phyloP scores from a whole-genome alignment of 1,139 yeast species.

The Blastobotrys arbuscula region DNA sequence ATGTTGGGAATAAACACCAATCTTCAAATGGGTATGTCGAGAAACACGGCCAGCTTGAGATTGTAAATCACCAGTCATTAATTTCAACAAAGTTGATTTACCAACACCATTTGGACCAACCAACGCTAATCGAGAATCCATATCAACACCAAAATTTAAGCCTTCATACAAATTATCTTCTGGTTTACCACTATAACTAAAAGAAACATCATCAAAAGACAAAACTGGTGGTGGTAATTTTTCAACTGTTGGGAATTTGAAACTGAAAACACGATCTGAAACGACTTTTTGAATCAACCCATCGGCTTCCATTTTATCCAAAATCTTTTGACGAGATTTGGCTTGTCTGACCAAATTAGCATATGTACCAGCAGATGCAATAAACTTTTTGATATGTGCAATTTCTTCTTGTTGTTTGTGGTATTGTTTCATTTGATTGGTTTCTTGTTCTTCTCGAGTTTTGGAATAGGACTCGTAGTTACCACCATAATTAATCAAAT shows the following conservation, averaged over 20 bases:
- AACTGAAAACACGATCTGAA: slow-evolving; percentile 87
- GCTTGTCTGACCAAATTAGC: slow-evolving; percentile 99
- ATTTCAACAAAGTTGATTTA: slow-evolving; percentile 89
- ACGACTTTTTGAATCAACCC: slow-evolving; percentile 93
- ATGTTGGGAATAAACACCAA: slow-evolving; percentile 98
- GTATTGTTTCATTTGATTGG: slow-evolving; percentile 98
- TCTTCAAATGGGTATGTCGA: slow-evolving; percentile 93
- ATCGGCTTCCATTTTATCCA: slow-evolving; percentile 99
- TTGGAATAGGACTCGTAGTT: slow-evolving; percentile 95
- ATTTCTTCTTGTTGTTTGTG: slow-evolving; percentile 98
- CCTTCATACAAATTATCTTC: slow-evolving; percentile 87
- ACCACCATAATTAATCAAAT: slow-evolving; percentile 85
- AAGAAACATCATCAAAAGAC: slow-evolving; percentile 92
- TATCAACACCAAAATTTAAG: slow-evolving; percentile 96
- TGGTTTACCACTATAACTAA: slow-evolving; percentile 80
- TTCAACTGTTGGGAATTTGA: slow-evolving; percentile 92
- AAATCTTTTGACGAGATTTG: slow-evolving; percentile 96
- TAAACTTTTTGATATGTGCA: slow-evolving; percentile 94
- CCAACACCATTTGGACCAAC: slow-evolving; percentile 99
- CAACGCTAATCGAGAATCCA: slow-evolving; percentile 97
- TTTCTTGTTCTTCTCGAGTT: slow-evolving; percentile 90
- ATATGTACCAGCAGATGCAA: slow-evolving; percentile 99
- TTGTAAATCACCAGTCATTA: slow-evolving; percentile 90
- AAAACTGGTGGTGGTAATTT: slow-evolving; percentile 98
- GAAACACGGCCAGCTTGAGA: slow-evolving; percentile 95